A percentile compares a stretch with the other conserved stretches of the same genome.
Evolutionary conservation across 495 filamentous ascomycete genomes (phyloP).

Genomic region (Xylaria bambusicola): DNA sequence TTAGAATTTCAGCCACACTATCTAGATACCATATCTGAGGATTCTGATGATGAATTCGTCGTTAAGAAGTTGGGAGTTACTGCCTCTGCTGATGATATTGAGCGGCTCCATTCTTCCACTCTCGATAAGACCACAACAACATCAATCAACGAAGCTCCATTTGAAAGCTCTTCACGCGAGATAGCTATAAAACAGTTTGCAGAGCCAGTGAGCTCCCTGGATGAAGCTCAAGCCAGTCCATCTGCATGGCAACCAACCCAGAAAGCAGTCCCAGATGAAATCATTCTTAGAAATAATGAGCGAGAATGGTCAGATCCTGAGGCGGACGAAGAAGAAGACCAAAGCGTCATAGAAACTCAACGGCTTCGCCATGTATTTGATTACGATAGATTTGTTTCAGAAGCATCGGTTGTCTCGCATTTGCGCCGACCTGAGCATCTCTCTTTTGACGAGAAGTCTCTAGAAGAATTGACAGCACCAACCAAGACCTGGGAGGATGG

Average conservation of each 20-base stretch:
- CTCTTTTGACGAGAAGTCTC: neutral
- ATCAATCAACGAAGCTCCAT: neutral
- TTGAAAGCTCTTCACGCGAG: neutral
- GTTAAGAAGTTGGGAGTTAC: neutral
- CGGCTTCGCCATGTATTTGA: neutral
- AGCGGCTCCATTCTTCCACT: neutral
- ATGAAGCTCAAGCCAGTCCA: neutral
- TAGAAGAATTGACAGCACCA: neutral
- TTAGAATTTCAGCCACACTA: neutral
- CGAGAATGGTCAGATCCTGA: neutral
- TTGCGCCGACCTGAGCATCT: neutral
- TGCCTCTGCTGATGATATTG: too few relatives aligned
- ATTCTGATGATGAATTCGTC: constrained; percentile 1
- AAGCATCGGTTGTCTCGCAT: neutral
- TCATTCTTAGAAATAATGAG: neutral
- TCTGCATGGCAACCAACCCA: neutral
- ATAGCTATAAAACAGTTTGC: neutral
- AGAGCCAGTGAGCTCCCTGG: neutral
- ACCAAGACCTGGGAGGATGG: neutral
- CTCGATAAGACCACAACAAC: neutral
- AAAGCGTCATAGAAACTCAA: neutral
- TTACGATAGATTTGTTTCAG: neutral
- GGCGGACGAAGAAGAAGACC: neutral
- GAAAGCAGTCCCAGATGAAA: neutral
- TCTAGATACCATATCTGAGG: constrained; percentile 3